These are phyloP conservation scores for Neolentinus lepideus DNA, from an alignment of 1,284 basidiomycete genomes.

Conservation along the genomic window DNA sequence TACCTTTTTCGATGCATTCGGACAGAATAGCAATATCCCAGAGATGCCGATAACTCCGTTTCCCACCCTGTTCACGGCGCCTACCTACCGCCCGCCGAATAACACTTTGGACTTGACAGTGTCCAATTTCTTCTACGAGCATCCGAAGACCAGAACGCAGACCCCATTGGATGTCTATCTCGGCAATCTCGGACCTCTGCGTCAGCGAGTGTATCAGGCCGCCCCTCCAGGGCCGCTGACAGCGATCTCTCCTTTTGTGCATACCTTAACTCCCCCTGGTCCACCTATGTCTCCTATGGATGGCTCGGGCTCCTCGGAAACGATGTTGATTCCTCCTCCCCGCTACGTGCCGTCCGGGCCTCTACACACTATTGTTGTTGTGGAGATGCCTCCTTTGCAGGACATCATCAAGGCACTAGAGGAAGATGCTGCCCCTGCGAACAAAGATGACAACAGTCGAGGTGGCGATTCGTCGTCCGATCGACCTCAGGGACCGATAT, in stretches of 20 bases:
- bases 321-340: constrained; percentile 17
- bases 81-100: constrained; percentile 62
- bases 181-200: constrained; percentile 81
- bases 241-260: constrained; percentile 49
- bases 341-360: constrained; percentile 45
- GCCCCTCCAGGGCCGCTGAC: constrained; percentile 58
- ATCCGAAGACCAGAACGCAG: constrained; percentile 54
- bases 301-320: constrained; percentile 20
- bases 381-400: constrained; percentile 66
- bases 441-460: constrained; percentile 27
- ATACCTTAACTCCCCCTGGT: constrained; percentile 18
- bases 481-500: background rate
- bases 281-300: constrained; percentile 14
- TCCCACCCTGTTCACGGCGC: constrained; percentile 79
- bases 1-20: constrained; percentile 89
- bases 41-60: constrained; percentile 82
- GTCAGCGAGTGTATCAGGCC: constrained; percentile 63
- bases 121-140: constrained; percentile 76
- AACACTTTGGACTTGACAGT: constrained; percentile 80
- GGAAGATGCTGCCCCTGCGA: constrained; percentile 50
- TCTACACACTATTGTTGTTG: constrained; percentile 69
- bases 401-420: constrained; percentile 70
- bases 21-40: constrained; percentile 68
- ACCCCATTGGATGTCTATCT: constrained; percentile 84
- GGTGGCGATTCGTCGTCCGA: constrained; percentile 27